These are phyloP conservation scores for Pelargonium australe DNA, from an alignment of 441 rosid species.

Conservation along the genomic window DNA sequence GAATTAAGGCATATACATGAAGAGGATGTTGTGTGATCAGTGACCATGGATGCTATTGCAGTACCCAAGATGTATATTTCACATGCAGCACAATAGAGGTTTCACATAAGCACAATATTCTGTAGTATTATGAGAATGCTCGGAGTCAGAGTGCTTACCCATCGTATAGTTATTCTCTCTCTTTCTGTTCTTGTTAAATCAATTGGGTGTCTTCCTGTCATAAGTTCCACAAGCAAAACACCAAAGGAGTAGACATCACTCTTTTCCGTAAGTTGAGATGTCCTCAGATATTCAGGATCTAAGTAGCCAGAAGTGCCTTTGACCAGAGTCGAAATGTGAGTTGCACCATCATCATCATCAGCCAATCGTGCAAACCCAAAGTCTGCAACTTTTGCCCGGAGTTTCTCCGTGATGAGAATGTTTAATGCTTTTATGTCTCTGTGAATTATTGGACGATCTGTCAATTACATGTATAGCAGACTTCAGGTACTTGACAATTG, in stretches of 20 bases:
- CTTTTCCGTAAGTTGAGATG: conserved; percentile 86
- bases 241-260: conserved; percentile 97
- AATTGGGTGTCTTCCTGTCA: conserved; percentile 84
- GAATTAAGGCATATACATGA: too few relatives aligned
- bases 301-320: conserved; percentile 96
- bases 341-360: conserved; percentile 53
- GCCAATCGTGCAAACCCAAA: conserved; percentile 87
- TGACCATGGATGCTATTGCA: too few relatives aligned
- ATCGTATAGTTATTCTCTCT: conserved; percentile 70
- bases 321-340: conserved; percentile 93
- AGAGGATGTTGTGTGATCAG: too few relatives aligned
- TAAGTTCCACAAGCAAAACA: conserved; percentile 67
- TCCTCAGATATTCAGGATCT: conserved; percentile 83
- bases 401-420: conserved; percentile 76
- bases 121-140: background rate
- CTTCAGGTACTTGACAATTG: background rate
- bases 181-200: conserved; percentile 60
- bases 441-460: conserved; percentile 92
- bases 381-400: conserved; percentile 87
- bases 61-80: background rate
- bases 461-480: background rate
- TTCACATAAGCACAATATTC: background rate
- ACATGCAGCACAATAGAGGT: background rate
- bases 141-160: conserved; percentile 44
- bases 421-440: conserved; percentile 91